Evolutionary conservation across 1,284 basidiomycete genomes (phyloP).

Genomic region (Xerocomus amazonicus): DNA sequence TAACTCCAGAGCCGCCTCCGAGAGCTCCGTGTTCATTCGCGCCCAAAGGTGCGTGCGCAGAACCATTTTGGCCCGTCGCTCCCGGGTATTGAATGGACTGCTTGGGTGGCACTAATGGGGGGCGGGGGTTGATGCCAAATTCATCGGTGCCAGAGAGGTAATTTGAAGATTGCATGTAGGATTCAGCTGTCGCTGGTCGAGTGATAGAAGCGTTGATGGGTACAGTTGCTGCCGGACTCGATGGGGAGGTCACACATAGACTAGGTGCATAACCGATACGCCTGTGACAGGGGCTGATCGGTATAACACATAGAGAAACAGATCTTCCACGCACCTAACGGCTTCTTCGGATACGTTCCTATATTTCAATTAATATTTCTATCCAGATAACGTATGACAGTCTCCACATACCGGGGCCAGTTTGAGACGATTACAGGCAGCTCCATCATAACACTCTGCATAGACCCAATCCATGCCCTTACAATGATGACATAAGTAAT

Average conservation of each 20-base stretch:
- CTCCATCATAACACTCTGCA: conserved; percentile 62
- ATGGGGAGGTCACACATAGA: conserved; percentile 43
- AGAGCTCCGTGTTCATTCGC: conserved; percentile 33
- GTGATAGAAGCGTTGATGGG: conserved; percentile 23
- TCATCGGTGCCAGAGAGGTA: conserved; percentile 14
- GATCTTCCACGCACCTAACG: conserved; percentile 44
- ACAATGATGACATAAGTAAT: conserved; percentile 75
- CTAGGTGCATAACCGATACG: conserved; percentile 69
- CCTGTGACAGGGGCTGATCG: conserved; percentile 32
- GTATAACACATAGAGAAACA: neutral
- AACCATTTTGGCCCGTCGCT: conserved; percentile 8
- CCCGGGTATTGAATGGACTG: conserved; percentile 31
- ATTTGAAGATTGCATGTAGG: conserved; percentile 13
- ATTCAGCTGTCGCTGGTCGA: conserved; percentile 24
- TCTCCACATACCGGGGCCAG: conserved; percentile 63
- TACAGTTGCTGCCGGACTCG: conserved; percentile 26
- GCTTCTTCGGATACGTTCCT: conserved; percentile 66
- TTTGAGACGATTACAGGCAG: conserved; percentile 77
- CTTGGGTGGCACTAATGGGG: conserved; percentile 10
- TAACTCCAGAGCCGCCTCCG: conserved; percentile 17
- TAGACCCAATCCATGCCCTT: conserved; percentile 70
- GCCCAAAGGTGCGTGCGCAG: conserved; percentile 11
- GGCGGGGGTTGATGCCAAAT: conserved; percentile 2
- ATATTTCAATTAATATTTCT: conserved; percentile 2
- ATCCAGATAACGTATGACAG: neutral